Conservation (phyloP, 108 stramenopile species). For the Skeletonema menzelii region DNA sequence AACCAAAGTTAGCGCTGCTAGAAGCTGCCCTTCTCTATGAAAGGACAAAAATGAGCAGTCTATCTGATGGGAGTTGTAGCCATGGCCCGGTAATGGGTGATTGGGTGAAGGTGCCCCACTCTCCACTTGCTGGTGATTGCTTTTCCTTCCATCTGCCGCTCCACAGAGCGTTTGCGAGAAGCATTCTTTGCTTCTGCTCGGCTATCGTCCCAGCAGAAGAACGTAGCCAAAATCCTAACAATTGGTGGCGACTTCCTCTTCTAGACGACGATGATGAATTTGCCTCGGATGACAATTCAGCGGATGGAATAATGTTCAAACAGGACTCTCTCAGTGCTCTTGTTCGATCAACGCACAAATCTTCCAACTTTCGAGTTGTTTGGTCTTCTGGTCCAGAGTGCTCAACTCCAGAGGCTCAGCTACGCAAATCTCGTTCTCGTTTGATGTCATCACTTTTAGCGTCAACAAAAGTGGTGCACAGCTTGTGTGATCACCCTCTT, state of each 20-base stretch:
- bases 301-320: constrained; percentile 37
- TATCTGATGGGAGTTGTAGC: constrained; percentile 16
- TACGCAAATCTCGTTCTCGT: constrained; percentile 65
- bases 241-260: constrained; percentile 87
- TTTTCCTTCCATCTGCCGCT: constrained; percentile 89
- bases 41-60: constrained; percentile 41
- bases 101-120: constrained; percentile 89
- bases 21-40: constrained; percentile 64
- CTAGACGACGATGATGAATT: constrained; percentile 65
- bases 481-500: constrained; percentile 85
- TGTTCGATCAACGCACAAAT: constrained; percentile 67
- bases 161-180: constrained; percentile 81
- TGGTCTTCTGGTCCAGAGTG: constrained; percentile 92
- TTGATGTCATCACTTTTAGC: constrained; percentile 77
- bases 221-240: constrained; percentile 49
- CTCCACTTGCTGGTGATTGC: constrained; percentile 81
- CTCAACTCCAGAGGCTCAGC: constrained; percentile 70
- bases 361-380: constrained; percentile 83
- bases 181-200: constrained; percentile 67
- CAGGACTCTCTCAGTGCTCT: constrained; percentile 74
- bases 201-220: constrained; percentile 66
- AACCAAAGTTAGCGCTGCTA: constrained; percentile 76
- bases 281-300: constrained; percentile 20
- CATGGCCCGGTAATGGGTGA: constrained; percentile 81
- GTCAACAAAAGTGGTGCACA: constrained; percentile 86